Evolutionary conservation across 225 moss, liverwort and hornwort species (phyloP), one percentile per base, ranked within the genome.

Genomic region (Sphagnum tenellum): DNA sequence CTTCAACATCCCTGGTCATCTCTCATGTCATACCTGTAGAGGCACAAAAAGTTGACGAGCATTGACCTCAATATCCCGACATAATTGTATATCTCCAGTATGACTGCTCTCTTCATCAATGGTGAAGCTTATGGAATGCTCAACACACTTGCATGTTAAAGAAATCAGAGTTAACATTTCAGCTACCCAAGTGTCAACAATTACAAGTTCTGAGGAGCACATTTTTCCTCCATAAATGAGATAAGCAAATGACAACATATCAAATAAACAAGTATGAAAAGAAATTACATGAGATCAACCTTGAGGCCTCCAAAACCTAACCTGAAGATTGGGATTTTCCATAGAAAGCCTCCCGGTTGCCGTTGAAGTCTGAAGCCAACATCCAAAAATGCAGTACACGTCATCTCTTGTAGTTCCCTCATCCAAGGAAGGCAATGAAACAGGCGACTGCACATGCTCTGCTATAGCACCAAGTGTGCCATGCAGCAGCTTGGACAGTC

Each of bases 321-420:
- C 95, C 95, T 95, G 95, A 55, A 96, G 79, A 77, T 96, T 96
- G 11, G 95, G 95, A 69, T 92, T 89, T 73, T 96, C 95, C 95
- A 96, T 92, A 9, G 95, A 71, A 70, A 96, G 80, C 65, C 95
- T 81, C 71, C 95, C 95, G 65, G 95, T 96, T 64, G 95, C 89
- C 48, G 95, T 96, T 54, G 95, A 87, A 51, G 95, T 96, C 70
- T 96, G 95, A 47, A 92, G 78, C 95, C 95, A 96, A 70, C 82
- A 76, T 49, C 95, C 95, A 76, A 71, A 86, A 59, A 96, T 88
- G 14, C 73, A 73, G 63, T 81, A 88, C 49, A 87, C 55, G 12
- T 81, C 69, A 29, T 61, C 68, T 57, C 65, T 79, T 47, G 4
- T 66, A 51, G 54, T 66, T 44, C 68, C 74, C 67, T 70, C 69